Base-by-base conservation (phyloP, 2,329 filamentous ascomycete species). In the Paramyrothecium roridum region DNA sequence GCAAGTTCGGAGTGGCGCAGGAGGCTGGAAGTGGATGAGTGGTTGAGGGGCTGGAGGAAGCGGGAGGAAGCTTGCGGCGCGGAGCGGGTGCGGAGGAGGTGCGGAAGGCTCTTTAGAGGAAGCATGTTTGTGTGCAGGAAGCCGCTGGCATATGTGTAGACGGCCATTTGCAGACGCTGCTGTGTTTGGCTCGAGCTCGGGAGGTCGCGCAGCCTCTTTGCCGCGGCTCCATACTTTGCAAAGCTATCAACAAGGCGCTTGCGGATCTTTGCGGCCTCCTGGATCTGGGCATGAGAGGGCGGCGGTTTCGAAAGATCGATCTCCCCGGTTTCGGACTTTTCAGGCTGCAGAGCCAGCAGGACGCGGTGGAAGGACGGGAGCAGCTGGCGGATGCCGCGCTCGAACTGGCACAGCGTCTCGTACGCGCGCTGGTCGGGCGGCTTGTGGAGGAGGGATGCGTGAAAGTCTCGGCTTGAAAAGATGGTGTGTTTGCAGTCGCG, bases 81-180 rank as follows among this genome's bases (percentile, higher is more conserved):
- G 46, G 74, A 74, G 3, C 74, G 71, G 8, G 74, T 73, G 52
- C 76, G 76, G 17, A 92, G 77, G 60, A 91, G 77, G 46, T 85
- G 83, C 0, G 89, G 89, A 0, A 92, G 76, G 26, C 84, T 84
- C 68, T 91, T 96, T 16, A 97, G 76, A 0, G 93, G 91, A 10
- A 97, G 80, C 90, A 97, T 96, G 65, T 97, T 91, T 3, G 91
- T 81, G 66, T 96, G 92, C 4, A 97, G 75, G 64, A 97, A 97
- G 50, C 83, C 82, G 52, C 88, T 91, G 1, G 92, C 90, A 62
- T 93, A 88, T 40, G 88, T 83, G 64, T 96, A 92, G 13, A 97
- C 86, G 3, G 90, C 87, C 65, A 87, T 89, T 65, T 96, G 93
- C 3, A 97, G 76, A 48, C 83, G 82, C 55, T 85, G 75, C 67